Evolutionary conservation across 108 stramenopile species (phyloP), one percentile per base, ranked within the genome.

Genomic region (Mediolabrus comicus): DNA sequence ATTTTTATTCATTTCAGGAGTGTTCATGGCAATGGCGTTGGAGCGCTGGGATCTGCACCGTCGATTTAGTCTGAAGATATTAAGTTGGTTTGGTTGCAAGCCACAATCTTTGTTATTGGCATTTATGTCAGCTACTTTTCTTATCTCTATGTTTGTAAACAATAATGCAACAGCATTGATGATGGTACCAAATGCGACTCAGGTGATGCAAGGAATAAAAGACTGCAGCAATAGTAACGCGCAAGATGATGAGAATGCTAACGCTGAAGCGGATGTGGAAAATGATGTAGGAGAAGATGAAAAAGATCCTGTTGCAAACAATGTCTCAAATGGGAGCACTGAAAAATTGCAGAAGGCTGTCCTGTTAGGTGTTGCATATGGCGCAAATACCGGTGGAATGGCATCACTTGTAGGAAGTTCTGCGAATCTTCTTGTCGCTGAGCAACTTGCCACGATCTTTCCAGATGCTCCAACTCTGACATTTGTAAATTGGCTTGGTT

Each of bases 131-230:
- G 53, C 53, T 2, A 67, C 65, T n/a, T 67, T 55, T 54, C 24
- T 67, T n/a, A 27, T 67, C 16, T 67, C 65, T 31, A 67, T 67
- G 65, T 67, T 67, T 34, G 65, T 67, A 12, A 55, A 52, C 13
- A 67, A 67, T 31, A 67, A 52, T 3, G 65, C 65, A 26, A 67
- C 65, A 2, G 2, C 31, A 2, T 16, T 67, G 28, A 67, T 67
- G 65, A 67, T 67, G 65, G 65, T 67, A 1, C 65, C 65, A 26
- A 67, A 67, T 32, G 65, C 65, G 12, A 12, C 56, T 12, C 34
- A 52, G 1, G 26, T 67, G 22, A 7, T 29, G 5, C 24, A 55
- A 17, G 31, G 30, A 11, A 29, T 67, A 8, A n/a, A n/a, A n/a
- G n/a, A n/a, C n/a, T n/a, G n/a, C n/a, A n/a, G n/a, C n/a, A n/a